Conservation (phyloP, 495 filamentous ascomycete genomes). For the Trichoderma erinaceum region DNA sequence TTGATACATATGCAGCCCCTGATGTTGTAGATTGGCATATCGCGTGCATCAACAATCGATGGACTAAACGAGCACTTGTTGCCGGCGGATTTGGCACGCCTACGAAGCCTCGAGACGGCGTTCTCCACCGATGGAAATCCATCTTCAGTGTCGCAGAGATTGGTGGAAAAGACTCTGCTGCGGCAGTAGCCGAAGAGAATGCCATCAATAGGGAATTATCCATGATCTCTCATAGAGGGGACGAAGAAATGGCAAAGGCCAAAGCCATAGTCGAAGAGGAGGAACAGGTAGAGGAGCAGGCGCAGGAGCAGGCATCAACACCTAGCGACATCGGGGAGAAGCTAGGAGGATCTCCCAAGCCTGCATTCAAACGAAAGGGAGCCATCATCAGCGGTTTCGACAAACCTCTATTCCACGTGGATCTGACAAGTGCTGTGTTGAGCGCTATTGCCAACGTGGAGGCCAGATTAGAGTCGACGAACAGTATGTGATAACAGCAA, state of each 20-base stretch:
- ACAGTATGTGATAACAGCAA: neutral
- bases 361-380: slow-evolving; percentile 5
- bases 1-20: slow-evolving; percentile 80
- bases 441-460: slow-evolving; percentile 78
- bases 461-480: slow-evolving; percentile 32
- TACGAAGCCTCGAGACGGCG: slow-evolving; percentile 44
- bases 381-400: slow-evolving; percentile 61
- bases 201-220: slow-evolving; percentile 43
- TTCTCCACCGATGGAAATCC: slow-evolving; percentile 76
- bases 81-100: slow-evolving; percentile 91
- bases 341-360: slow-evolving; percentile 10
- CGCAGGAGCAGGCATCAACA: slow-evolving; percentile 4
- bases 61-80: slow-evolving; percentile 94
- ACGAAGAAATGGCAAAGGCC: slow-evolving; percentile 29
- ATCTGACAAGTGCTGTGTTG: slow-evolving; percentile 85
- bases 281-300: neutral
- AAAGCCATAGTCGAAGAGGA: neutral
- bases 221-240: slow-evolving; percentile 17
- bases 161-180: slow-evolving; percentile 63
- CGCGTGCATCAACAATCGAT: slow-evolving; percentile 89
- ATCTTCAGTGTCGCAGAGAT: slow-evolving; percentile 93
- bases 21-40: slow-evolving; percentile 94
- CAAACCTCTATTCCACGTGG: slow-evolving; percentile 89
- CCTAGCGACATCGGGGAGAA: neutral
- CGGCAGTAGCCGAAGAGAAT: slow-evolving; percentile 45